Conservation (phyloP, 2,329 filamentous ascomycete genomes). For the Calonectria ilicicola region DNA sequence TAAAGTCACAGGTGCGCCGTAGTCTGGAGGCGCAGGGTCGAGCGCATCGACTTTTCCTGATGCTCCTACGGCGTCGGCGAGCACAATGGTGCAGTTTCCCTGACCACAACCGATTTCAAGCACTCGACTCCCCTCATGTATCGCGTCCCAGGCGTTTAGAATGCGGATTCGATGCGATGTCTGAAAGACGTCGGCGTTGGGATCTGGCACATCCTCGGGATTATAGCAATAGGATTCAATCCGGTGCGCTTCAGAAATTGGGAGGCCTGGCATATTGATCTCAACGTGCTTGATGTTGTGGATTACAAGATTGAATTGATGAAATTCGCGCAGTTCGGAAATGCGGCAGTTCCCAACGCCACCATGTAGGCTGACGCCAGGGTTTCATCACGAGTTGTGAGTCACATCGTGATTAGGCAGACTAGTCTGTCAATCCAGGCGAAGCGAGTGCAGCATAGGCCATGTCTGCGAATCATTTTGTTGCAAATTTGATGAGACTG, state of each 20-base stretch:
- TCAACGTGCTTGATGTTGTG: too few relatives aligned
- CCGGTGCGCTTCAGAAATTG: not conserved
- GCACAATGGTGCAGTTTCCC: constrained; percentile 66
- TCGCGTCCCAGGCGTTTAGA: not conserved
- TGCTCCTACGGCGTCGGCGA: constrained; percentile 60
- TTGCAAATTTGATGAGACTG: too few relatives aligned
- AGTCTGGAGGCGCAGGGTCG: constrained; percentile 63
- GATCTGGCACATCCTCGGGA: not conserved
- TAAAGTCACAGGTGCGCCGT: constrained; percentile 63
- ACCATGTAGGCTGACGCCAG: too few relatives aligned
- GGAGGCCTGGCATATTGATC: not conserved
- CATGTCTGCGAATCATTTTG: too few relatives aligned
- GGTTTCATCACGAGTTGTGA: too few relatives aligned
- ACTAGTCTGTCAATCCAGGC: too few relatives aligned
- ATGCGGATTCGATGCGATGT: not conserved
- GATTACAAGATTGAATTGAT: too few relatives aligned
- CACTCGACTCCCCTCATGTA: constrained; percentile 44
- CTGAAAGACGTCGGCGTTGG: not conserved
- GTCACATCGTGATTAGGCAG: too few relatives aligned
- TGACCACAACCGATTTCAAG: constrained; percentile 72
- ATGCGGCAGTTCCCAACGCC: too few relatives aligned
- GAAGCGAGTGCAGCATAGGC: too few relatives aligned
- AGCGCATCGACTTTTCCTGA: constrained; percentile 61
- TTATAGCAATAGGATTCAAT: not conserved
- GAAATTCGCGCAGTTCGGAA: too few relatives aligned